A percentile compares a stretch with the other conserved stretches of the same genome.
Conservation (phyloP, 768 basidiomycete genomes). For the Mycena vulgaris region DNA sequence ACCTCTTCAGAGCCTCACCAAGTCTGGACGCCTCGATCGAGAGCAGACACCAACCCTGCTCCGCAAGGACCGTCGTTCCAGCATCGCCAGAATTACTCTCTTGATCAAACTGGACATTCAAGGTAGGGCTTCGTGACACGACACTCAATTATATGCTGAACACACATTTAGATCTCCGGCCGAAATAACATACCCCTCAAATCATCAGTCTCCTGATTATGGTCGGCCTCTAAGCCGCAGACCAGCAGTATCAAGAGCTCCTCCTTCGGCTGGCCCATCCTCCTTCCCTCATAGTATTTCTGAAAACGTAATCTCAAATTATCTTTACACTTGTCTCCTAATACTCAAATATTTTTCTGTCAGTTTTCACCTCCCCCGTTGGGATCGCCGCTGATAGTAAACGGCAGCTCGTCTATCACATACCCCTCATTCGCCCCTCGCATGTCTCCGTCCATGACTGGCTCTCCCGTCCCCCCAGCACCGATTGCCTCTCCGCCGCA, state of each 20-base stretch:
- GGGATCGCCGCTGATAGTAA: conserved; percentile 54
- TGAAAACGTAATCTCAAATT: conserved; percentile 61
- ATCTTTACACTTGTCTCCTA: conserved; percentile 1
- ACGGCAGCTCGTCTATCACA: conserved; percentile 64
- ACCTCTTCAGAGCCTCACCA: conserved; percentile 42
- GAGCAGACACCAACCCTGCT: conserved; percentile 43
- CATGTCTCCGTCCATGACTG: conserved; percentile 55
- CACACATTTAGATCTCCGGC: conserved; percentile 55
- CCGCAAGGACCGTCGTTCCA: conserved; percentile 29
- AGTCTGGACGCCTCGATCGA: conserved; percentile 49
- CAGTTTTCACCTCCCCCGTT: conserved; percentile 52
- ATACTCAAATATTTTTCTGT: conserved; percentile 43
- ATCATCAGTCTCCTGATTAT: conserved; percentile 23
- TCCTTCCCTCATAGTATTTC: conserved; percentile 62
- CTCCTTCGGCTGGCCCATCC: conserved; percentile 42
- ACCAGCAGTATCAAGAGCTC: conserved; percentile 35
- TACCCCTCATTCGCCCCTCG: conserved; percentile 66
- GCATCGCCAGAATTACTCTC: conserved; percentile 53
- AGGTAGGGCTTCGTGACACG: conserved; percentile 50
- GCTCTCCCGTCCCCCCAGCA: conserved; percentile 56
- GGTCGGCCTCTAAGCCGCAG: conserved; percentile 26
- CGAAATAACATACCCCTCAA: conserved; percentile 49
- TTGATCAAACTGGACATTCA: conserved; percentile 60
- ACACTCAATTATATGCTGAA: neutral
- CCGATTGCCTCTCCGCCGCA: conserved; percentile 81